phyloP scores from a whole-genome alignment of 1,139 yeast genomes.

The Spencermartinsiella ligniputridi region DNA sequence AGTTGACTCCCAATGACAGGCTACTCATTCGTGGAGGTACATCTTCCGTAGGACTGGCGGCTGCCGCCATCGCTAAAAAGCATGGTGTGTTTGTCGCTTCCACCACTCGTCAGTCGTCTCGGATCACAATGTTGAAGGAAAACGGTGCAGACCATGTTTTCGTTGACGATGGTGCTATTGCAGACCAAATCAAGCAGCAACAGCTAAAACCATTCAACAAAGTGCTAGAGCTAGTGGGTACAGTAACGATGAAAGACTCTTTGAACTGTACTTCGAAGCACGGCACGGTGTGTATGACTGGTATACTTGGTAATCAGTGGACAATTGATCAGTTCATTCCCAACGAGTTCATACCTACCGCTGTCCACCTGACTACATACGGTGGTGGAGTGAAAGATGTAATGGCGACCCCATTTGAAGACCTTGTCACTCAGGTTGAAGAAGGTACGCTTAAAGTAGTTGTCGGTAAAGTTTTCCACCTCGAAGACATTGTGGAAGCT shows the following conservation, averaged over 20 bases:
- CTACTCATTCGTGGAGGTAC: not conserved
- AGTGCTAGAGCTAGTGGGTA: slow-evolving; percentile 1
- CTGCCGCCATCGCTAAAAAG: not conserved
- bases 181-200: not conserved
- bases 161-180: not conserved
- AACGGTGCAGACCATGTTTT: not conserved
- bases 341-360: not conserved
- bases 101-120: not conserved
- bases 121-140: not conserved
- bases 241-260: not conserved
- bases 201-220: not conserved
- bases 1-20: not conserved
- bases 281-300: not conserved
- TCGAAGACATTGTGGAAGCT: slow-evolving; percentile 1
- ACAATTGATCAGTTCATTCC: not conserved
- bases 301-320: not conserved
- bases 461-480: not conserved
- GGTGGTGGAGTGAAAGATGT: not conserved
- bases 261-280: not conserved
- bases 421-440: not conserved
- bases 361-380: not conserved
- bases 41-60: not conserved
- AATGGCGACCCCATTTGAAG: not conserved
- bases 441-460: not conserved
- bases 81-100: not conserved